Conservation (phyloP, 805 yeast genomes). For the Torulaspora delbrueckii region DNA sequence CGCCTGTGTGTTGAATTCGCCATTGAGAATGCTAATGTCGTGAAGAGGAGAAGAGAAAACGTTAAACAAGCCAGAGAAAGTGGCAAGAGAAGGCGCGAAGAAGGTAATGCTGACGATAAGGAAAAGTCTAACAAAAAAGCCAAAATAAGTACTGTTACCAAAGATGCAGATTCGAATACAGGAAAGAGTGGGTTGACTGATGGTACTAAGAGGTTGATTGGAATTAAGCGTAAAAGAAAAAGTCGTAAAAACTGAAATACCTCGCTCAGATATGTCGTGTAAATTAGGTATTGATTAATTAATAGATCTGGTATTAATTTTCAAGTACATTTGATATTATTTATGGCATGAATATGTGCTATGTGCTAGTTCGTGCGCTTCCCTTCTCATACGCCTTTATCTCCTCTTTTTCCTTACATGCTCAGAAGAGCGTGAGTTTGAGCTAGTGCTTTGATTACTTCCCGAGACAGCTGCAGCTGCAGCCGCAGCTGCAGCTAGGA, state of each 20-base stretch:
- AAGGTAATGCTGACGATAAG: conserved; percentile 18
- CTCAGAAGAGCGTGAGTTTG: conserved; percentile 20
- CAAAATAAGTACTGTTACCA: conserved; percentile 28
- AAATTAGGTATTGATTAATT: conserved; percentile 6
- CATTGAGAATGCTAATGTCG: conserved; percentile 88
- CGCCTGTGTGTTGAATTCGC: conserved; percentile 92
- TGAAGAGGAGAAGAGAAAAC: conserved; percentile 81
- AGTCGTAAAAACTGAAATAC: conserved; percentile 38
- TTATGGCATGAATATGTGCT: background rate
- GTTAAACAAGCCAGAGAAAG: conserved; percentile 41
- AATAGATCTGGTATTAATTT: background rate
- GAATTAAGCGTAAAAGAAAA: conserved; percentile 58
- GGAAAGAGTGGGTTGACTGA: conserved; percentile 43
- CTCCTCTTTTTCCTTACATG: conserved; percentile 31
- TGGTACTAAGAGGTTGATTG: conserved; percentile 59
- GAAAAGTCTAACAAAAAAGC: conserved; percentile 20
- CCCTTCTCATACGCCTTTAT: conserved; percentile 4
- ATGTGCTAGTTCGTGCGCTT: background rate
- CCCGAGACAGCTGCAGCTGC: conserved; percentile 38
- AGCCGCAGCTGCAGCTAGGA: conserved; percentile 38
- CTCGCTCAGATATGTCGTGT: background rate
- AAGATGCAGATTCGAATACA: conserved; percentile 11
- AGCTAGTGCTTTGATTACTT: conserved; percentile 15
- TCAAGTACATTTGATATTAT: background rate
- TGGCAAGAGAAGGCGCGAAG: conserved; percentile 30